These are phyloP conservation scores for Phytophthora hybrid DNA, from an alignment of 352 stramenopile genomes.

Conservation along the genomic window DNA sequence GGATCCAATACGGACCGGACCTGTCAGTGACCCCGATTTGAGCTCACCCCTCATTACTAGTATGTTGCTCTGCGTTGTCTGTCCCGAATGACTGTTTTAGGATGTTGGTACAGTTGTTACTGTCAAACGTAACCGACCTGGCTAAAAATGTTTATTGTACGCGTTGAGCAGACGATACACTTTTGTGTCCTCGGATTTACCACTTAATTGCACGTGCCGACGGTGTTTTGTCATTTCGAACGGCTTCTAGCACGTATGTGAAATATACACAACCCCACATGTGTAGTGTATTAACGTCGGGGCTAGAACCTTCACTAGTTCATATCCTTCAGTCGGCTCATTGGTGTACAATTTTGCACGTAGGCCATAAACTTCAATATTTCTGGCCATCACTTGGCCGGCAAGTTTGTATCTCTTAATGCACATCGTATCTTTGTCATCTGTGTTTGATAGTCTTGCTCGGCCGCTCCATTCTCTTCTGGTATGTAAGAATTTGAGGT, in stretches of 20 bases:
- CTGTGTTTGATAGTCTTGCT: constrained; percentile 5
- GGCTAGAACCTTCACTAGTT: constrained; percentile 1
- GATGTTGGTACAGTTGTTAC: too few species aligned
- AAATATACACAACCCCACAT: constrained; percentile 9
- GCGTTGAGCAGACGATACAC: too few species aligned
- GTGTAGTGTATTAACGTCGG: background rate
- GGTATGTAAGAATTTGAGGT: constrained; percentile 6
- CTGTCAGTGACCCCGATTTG: too few species aligned
- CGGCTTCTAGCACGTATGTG: constrained; percentile 1
- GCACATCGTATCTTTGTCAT: background rate
- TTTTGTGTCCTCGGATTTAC: too few species aligned
- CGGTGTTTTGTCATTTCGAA: constrained; percentile 2
- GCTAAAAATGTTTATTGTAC: too few species aligned
- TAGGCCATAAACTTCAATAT: constrained; percentile 3
- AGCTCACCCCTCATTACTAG: too few species aligned
- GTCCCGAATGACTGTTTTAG: too few species aligned
- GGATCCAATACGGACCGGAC: too few species aligned
- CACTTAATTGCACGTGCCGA: constrained; percentile 8
- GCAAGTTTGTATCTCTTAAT: background rate
- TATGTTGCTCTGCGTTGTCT: too few species aligned
- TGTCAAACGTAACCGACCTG: too few species aligned
- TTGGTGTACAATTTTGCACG: constrained; percentile 10
- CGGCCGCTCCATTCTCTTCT: constrained; percentile 9
- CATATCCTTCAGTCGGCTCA: constrained; percentile 1
- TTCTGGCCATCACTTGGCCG: constrained; percentile 4